Evolutionary conservation across 139 green algal genomes (phyloP).

Genomic region (Chlamydomonas schloesseri): DNA sequence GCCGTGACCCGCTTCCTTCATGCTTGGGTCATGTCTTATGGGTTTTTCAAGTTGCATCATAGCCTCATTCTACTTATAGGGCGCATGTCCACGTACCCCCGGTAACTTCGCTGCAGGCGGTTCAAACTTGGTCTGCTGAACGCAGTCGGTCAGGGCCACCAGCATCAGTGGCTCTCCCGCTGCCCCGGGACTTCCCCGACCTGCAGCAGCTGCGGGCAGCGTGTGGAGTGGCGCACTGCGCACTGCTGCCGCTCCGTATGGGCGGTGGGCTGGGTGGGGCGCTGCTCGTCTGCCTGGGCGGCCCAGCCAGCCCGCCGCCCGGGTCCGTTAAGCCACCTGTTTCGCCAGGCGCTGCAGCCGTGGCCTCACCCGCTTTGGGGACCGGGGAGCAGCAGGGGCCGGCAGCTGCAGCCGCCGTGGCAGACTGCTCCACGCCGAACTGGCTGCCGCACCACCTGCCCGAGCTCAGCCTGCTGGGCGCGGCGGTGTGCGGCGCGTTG

Average conservation of each 20-base stretch:
- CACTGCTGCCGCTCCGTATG: background rate
- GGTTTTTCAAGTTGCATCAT: too few species aligned
- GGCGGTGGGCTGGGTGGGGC: background rate
- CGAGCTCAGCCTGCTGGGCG: background rate
- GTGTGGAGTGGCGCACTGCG: background rate
- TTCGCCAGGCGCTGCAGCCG: background rate
- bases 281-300: conserved; percentile 6
- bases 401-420: background rate
- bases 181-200: conserved; percentile 3
- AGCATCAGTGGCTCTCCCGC: too few species aligned
- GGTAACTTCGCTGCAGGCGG: too few species aligned
- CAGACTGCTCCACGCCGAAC: background rate
- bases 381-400: background rate
- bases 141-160: too few species aligned
- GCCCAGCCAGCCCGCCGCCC: too few species aligned
- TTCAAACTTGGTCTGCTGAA: too few species aligned
- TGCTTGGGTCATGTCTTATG: too few species aligned
- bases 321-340: background rate
- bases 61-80: too few species aligned
- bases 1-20: too few species aligned
- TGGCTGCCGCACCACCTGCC: conserved; percentile 14
- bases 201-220: background rate
- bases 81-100: too few species aligned
- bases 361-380: background rate
- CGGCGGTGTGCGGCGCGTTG: background rate